Percentiles rank a stretch among this genome's conserved stretches.
These are phyloP conservation scores for Fusarium virguliforme DNA, from an alignment of 2,329 filamentous ascomycete genomes.

Conservation along the genomic window DNA sequence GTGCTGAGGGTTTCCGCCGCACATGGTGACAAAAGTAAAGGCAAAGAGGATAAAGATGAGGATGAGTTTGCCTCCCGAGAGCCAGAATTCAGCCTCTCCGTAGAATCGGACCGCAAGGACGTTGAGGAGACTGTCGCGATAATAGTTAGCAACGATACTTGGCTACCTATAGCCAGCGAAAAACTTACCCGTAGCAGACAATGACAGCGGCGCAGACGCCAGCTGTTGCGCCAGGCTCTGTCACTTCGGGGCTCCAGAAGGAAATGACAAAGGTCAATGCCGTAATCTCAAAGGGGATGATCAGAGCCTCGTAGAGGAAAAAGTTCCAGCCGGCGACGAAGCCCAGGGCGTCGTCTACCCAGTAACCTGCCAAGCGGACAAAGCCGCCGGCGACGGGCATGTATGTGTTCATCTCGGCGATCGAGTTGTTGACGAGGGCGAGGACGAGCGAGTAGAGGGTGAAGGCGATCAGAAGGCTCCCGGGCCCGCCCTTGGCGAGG, in stretches of 20 bases:
- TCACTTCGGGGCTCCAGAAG: conserved; percentile 64
- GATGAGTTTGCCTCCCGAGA: conserved; percentile 62
- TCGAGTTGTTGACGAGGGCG: conserved; percentile 41
- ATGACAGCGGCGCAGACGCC: conserved; percentile 64
- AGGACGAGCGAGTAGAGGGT: conserved; percentile 35
- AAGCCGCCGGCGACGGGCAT: conserved; percentile 42
- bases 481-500: conserved; percentile 40
- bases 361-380: conserved; percentile 38
- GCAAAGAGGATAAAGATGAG: conserved; percentile 65
- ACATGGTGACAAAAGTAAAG: conserved; percentile 73
- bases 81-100: conserved; percentile 64
- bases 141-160: conserved; percentile 7
- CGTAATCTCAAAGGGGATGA: conserved; percentile 68
- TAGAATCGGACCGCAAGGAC: conserved; percentile 61
- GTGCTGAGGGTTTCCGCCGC: conserved; percentile 72
- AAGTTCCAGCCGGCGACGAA: conserved; percentile 44
- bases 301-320: conserved; percentile 61
- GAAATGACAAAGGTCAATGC: conserved; percentile 66
- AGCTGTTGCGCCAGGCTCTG: conserved; percentile 55
- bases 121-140: conserved; percentile 54
- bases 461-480: conserved; percentile 36
- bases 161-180: neutral
- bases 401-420: conserved; percentile 44
- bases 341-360: conserved; percentile 40
- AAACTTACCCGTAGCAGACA: conserved; percentile 57